Evolutionary conservation across 768 basidiomycete genomes (phyloP), one percentile per base, ranked within the genome.

Genomic region (Mycena leptocephala): DNA sequence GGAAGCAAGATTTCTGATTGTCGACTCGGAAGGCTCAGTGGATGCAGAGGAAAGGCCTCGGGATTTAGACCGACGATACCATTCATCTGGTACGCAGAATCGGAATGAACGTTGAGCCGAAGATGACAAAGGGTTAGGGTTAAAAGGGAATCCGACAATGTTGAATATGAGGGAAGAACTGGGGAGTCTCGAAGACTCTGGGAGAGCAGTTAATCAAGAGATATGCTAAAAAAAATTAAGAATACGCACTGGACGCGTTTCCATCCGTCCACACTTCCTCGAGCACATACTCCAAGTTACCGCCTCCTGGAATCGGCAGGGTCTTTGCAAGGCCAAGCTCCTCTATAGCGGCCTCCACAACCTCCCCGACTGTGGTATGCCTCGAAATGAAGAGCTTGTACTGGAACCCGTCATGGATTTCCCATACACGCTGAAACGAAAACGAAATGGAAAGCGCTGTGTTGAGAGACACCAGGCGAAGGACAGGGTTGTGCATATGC

Each of bases 11-110:
- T 86, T 87, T 56, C 85, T 86, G 56, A 92, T 84, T 0, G 91
- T 91, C 30, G 87, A 84, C 35, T 92, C 88, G 3, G 92, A 92
- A 3, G 91, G 89, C 39, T 88, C 88, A 11, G 85, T 66, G 0
- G 90, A 89, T 28, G 87, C 81, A 18, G 85, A 83, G 2, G 92
- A 91, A 2, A 88, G 79, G 46, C 84, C 86, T 0, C 91, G 90
- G 9, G 92, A 89, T 75, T 90, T 94, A 24, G 92, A 91, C 22
- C 94, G 90, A 71, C 92, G 91, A 83, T 92, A 96, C 95, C 93
- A 96, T 80, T 94, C 93, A 67, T 94, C 94, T 2, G 94, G 94
- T 10, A 96, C 91, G 75, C 93, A 94, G 70, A 96, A 89, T 32
- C 89, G 88, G 80, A 94, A 91, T 10, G 78, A 81, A 11, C 91